Evolutionary conservation across 177 flowering plant genomes (phyloP), one percentile per base, ranked within the genome.

Genomic region (Vitis hybrid): DNA sequence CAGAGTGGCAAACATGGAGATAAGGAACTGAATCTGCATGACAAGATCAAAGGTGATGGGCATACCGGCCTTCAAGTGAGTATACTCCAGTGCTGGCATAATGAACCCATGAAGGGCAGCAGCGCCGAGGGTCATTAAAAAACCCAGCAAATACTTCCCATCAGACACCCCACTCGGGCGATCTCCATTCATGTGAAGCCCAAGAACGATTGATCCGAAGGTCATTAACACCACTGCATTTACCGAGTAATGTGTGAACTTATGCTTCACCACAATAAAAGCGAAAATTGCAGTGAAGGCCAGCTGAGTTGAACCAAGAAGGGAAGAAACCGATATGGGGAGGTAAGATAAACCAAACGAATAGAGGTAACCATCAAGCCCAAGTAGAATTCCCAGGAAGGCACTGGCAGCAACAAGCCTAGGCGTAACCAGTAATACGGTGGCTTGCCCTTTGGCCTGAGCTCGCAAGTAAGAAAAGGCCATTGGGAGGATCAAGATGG

Each of bases 271-370:
- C 8, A 71, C 11, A 18, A 71, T 5, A 10, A 71, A 20, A 12
- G 74, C 74, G 59, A 70, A 70, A 19, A 62, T 26, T 15, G 74
- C 74, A 4, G 74, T 71, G 68, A 71, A 71, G 9, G 52, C 69
- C 11, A 71, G 69, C 48, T 71, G 74, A 18, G 68, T 51, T 15
- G 74, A 60, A 10, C 22, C 31, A 8, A 72, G 33, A 1, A 72
- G 64, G 2, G 69, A 48, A 15, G 69, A 56, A n/a, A 61, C 60
- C 2, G 74, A 71, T 4, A 71, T 64, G 22, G 74, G 69, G 10
- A 71, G 64, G 12, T 58, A 29, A 7, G 64, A 65, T 2, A 50
- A 20, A 22, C 69, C 69, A 58, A 19, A 64, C 11, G 74, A 59
- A 20, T 56, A 71, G 4, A 71, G 52, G 56, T 65, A 71, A 9